Conservation (phyloP, 768 basidiomycete genomes). For the Lyophyllum semitale region DNA sequence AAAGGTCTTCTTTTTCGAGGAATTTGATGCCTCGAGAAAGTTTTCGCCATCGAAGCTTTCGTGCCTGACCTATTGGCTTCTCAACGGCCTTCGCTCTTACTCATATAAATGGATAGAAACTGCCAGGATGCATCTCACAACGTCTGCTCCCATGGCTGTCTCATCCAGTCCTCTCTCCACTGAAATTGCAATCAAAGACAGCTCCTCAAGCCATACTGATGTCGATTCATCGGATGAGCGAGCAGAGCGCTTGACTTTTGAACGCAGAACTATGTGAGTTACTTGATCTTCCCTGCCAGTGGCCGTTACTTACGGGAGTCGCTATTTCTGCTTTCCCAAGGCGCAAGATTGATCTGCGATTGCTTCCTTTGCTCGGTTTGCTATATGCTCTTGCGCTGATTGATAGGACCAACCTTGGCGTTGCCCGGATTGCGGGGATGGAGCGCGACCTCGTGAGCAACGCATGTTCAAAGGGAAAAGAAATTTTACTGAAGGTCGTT, state of each 20-base stretch:
- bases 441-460: slow-evolving; percentile 30
- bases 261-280: slow-evolving; percentile 20
- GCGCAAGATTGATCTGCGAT: slow-evolving; percentile 32
- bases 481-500: not conserved
- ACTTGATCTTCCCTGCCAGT: not conserved
- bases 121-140: not conserved
- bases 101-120: slow-evolving; percentile 8
- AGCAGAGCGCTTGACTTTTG: slow-evolving; percentile 10
- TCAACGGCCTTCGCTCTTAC: not conserved
- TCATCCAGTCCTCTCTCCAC: slow-evolving; percentile 6
- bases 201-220: slow-evolving; percentile 1
- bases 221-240: not conserved
- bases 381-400: slow-evolving; percentile 37
- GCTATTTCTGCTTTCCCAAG: slow-evolving; percentile 14
- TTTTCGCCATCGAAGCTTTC: not conserved
- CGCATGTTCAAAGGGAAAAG: not conserved
- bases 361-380: slow-evolving; percentile 36
- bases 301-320: slow-evolving; percentile 3
- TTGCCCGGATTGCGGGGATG: slow-evolving; percentile 39
- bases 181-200: not conserved
- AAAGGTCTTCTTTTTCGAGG: slow-evolving; percentile 2
- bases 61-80: slow-evolving; percentile 7
- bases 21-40: not conserved
- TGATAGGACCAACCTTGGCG: slow-evolving; percentile 34
- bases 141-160: slow-evolving; percentile 10